Evolutionary conservation across 306 rosid genomes (phyloP), one percentile per base, ranked within the genome.

Genomic region (Inga laurina): DNA sequence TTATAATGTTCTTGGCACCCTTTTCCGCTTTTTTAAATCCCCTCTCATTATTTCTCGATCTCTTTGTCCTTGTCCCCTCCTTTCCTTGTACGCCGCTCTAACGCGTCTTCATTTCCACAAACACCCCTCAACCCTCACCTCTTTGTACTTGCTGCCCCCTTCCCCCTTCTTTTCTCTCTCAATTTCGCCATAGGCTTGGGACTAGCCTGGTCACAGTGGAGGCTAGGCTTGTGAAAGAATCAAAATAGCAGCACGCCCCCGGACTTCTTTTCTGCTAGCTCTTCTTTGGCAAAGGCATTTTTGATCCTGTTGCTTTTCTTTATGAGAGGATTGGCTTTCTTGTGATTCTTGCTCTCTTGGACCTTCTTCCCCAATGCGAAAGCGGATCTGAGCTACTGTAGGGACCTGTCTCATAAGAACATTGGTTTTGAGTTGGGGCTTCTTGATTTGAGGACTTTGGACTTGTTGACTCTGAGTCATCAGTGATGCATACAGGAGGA

Each of bases 401-500:
- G 76, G 65, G 71, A 30, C 43, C 70, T 48, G 87, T 44, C 41
- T 73, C 72, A 43, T 80, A 66, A 72, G 81, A 89, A 71, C 3
- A 71, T 88, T 87, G 65, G 41, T 65, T 76, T 67, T 74, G 74
- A 45, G 67, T 51, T 75, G 84, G 74, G 70, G 51, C 76, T 83
- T 46, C 81, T 39, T 10, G 83, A 85, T 90, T 85, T 66, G 79
- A 78, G 32, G 78, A 54, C 64, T 64, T 54, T 34, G 76, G 61
- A 62, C 75, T 72, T 84, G 78, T 74, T 79, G 35, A 70, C 69
- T 59, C 79, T 19, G 66, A 68, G 74, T 22, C 34, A 52, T 77
- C 41, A 89, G 88, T 64, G 68, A 96, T 96, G 99, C 82, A 94
- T 66, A 96, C 99, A 8, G 90, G 93, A 64, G 99, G 99, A 71